Evolutionary conservation across 2,329 filamentous ascomycete species (phyloP).

Genomic region (Botrytis hyacinthi): DNA sequence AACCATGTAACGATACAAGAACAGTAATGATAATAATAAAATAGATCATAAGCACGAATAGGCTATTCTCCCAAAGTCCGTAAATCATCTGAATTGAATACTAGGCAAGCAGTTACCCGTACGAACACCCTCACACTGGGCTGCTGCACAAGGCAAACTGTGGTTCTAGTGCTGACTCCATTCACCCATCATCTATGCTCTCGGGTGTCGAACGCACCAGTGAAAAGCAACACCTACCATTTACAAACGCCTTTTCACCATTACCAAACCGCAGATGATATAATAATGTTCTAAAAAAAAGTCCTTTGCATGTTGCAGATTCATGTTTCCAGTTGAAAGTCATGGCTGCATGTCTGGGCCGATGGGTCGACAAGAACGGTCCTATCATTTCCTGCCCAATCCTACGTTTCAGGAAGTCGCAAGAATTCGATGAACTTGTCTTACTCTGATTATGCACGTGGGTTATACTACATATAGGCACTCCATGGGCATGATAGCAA

Average conservation of each 20-base stretch:
- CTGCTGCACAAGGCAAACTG: background rate
- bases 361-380: background rate
- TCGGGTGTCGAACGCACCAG: background rate
- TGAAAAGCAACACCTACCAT: background rate
- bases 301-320: background rate
- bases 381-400: background rate
- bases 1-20: background rate
- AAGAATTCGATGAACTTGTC: background rate
- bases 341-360: background rate
- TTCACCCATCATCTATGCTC: background rate
- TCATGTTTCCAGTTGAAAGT: background rate
- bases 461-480: background rate
- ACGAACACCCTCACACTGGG: background rate
- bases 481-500: background rate
- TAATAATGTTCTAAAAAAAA: slow-evolving; percentile 5
- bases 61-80: background rate
- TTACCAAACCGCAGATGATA: no score
- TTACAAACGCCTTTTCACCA: background rate
- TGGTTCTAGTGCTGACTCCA: background rate
- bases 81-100: background rate
- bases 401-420: background rate
- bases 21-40: background rate
- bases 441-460: background rate
- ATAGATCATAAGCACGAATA: background rate
- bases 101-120: background rate